Conservation (phyloP, 768 basidiomycete species). For the Rhodotorula babjevae region DNA sequence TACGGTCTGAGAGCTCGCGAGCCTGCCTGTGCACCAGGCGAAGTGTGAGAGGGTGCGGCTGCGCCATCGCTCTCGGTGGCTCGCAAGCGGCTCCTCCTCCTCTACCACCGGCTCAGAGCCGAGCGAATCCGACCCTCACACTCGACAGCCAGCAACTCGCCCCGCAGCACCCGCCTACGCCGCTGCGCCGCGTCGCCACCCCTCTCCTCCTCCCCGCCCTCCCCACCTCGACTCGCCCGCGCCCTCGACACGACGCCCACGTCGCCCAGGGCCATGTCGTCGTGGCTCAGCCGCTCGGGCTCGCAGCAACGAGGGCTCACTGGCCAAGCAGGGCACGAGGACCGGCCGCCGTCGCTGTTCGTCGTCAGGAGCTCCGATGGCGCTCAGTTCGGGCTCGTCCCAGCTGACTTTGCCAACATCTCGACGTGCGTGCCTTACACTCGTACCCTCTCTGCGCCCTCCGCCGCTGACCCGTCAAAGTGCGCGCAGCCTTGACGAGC, state of each 20-base stretch:
- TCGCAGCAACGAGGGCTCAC: not conserved
- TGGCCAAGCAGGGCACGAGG: not conserved
- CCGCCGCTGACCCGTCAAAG: no score
- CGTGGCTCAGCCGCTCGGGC: constrained; percentile 10
- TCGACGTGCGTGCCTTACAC: constrained; percentile 13
- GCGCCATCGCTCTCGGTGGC: no score
- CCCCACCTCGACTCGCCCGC: not conserved
- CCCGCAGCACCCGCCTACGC: no score
- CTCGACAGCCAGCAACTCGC: no score
- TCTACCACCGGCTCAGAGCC: no score
- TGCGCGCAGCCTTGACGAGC: constrained; percentile 24
- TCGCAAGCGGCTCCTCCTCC: no score
- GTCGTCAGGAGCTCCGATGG: constrained; percentile 32
- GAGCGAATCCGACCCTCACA: no score
- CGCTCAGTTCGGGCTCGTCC: constrained; percentile 21
- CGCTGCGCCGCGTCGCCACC: no score
- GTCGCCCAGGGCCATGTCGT: not conserved
- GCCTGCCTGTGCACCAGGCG: no score
- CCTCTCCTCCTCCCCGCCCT: not conserved
- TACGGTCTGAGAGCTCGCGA: no score
- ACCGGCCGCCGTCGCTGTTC: constrained; percentile 6
- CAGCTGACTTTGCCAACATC: constrained; percentile 20
- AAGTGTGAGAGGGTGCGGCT: no score
- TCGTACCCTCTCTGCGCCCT: no score
- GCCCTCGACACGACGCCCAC: not conserved